Evolutionary conservation across 805 yeast species (phyloP).

Genomic region (Wickerhamomyces tratensis): DNA sequence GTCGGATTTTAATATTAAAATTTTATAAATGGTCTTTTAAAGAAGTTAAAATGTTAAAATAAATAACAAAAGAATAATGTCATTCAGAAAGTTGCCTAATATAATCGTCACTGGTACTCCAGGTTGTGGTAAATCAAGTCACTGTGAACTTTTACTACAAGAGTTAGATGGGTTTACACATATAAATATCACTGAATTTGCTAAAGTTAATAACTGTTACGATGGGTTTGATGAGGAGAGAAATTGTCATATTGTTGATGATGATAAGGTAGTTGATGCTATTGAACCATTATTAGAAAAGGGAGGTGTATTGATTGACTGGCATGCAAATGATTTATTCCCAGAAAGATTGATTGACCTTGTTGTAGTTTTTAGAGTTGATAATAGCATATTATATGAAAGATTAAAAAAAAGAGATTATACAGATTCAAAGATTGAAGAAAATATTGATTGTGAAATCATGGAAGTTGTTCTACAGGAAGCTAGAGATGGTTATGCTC

Average conservation of each 20-base stretch:
- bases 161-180: slow-evolving; percentile 37
- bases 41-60: neutral
- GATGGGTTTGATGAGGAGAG: slow-evolving; percentile 82
- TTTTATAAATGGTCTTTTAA: no score
- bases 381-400: slow-evolving; percentile 62
- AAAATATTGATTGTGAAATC: slow-evolving; percentile 92
- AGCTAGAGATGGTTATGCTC: slow-evolving; percentile 73
- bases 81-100: slow-evolving; percentile 40
- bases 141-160: slow-evolving; percentile 47
- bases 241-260: slow-evolving; percentile 85
- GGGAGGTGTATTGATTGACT: slow-evolving; percentile 90
- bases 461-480: slow-evolving; percentile 88
- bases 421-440: slow-evolving; percentile 73
- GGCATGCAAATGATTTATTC: slow-evolving; percentile 96
- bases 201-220: slow-evolving; percentile 65
- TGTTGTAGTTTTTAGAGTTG: slow-evolving; percentile 80
- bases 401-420: slow-evolving; percentile 72
- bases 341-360: slow-evolving; percentile 90
- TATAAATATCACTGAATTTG: slow-evolving; percentile 70
- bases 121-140: slow-evolving; percentile 79
- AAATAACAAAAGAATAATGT: neutral
- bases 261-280: slow-evolving; percentile 75
- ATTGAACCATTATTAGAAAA: slow-evolving; percentile 67
- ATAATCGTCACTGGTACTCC: slow-evolving; percentile 94
- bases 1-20: no score